Evolutionary conservation across 495 filamentous ascomycete species (phyloP).

Genomic region (Massariosphaeria phaeospora): DNA sequence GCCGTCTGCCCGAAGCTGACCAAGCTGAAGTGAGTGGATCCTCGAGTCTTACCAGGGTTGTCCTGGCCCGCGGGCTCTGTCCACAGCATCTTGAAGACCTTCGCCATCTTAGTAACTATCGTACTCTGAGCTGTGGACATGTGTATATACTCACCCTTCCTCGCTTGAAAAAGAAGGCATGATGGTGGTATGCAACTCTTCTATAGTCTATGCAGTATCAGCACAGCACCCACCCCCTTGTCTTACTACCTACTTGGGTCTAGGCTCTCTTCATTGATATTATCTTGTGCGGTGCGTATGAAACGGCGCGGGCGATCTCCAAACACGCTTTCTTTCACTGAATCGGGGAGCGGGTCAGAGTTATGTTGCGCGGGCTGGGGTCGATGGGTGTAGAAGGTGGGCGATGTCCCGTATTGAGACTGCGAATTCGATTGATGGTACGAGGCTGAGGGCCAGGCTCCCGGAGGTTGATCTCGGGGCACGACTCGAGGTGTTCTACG

Average conservation of each 20-base stretch:
- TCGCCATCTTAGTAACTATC: neutral
- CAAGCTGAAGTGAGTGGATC: constrained; percentile 18
- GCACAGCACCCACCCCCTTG: neutral
- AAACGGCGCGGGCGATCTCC: constrained; percentile 1
- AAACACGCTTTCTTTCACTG: neutral
- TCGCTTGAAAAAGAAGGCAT: constrained; percentile 8
- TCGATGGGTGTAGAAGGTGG: neutral
- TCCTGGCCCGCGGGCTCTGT: constrained; percentile 30
- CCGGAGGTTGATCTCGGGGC: no score
- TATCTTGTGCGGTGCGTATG: constrained; percentile 2
- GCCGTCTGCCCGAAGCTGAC: constrained; percentile 21
- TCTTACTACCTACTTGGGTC: constrained; percentile 13
- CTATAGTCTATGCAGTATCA: constrained; percentile 12
- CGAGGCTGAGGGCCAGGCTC: no score
- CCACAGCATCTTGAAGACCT: constrained; percentile 34
- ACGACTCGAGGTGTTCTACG: no score
- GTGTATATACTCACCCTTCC: constrained; percentile 11
- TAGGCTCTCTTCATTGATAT: neutral
- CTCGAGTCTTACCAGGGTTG: constrained; percentile 13
- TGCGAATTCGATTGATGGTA: no score
- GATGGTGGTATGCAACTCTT: neutral
- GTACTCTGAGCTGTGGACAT: no score
- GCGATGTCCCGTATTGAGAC: no score
- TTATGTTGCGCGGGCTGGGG: neutral
- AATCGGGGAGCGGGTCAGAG: neutral